Evolutionary conservation across 2,329 filamentous ascomycete species (phyloP).

Genomic region (Penicillium sp.): DNA sequence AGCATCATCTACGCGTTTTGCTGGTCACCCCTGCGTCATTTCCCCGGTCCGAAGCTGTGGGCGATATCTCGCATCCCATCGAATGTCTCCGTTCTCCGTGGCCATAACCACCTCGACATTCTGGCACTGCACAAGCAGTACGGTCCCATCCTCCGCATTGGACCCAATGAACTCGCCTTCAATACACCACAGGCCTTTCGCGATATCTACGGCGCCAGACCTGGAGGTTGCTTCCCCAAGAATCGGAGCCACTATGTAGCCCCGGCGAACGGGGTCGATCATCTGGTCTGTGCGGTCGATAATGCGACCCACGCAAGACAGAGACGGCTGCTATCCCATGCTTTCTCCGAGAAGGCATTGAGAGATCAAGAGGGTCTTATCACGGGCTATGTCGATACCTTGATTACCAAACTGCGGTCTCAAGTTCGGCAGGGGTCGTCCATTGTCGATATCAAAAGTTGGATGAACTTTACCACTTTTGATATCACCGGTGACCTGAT

Average conservation of each 20-base stretch:
- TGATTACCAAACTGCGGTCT: constrained; percentile 21
- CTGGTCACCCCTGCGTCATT: constrained; percentile 23
- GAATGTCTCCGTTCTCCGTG: constrained; percentile 18
- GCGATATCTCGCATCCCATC: constrained; percentile 23
- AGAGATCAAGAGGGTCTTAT: constrained; percentile 29
- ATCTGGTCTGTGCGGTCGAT: constrained; percentile 18
- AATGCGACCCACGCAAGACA: constrained; percentile 19
- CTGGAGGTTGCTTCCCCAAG: constrained; percentile 21
- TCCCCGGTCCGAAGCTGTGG: constrained; percentile 30
- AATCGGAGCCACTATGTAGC: constrained; percentile 17
- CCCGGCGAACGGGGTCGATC: constrained; percentile 37
- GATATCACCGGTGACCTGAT: constrained; percentile 40
- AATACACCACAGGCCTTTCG: constrained; percentile 27
- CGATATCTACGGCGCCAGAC: constrained; percentile 32
- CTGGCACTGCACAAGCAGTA: constrained; percentile 22
- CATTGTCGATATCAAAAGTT: constrained; percentile 27
- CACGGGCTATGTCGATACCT: constrained; percentile 22
- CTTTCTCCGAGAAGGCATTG: constrained; percentile 30
- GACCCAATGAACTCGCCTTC: constrained; percentile 25
- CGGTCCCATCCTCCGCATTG: constrained; percentile 17
- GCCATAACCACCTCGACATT: constrained; percentile 21
- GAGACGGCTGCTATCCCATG: constrained; percentile 22
- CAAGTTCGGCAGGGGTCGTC: not conserved
- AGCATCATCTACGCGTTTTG: constrained; percentile 18
- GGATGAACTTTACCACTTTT: constrained; percentile 37